phyloP scores from a whole-genome alignment of 1,284 basidiomycete species.

The Fomitiporia mediterranea region DNA sequence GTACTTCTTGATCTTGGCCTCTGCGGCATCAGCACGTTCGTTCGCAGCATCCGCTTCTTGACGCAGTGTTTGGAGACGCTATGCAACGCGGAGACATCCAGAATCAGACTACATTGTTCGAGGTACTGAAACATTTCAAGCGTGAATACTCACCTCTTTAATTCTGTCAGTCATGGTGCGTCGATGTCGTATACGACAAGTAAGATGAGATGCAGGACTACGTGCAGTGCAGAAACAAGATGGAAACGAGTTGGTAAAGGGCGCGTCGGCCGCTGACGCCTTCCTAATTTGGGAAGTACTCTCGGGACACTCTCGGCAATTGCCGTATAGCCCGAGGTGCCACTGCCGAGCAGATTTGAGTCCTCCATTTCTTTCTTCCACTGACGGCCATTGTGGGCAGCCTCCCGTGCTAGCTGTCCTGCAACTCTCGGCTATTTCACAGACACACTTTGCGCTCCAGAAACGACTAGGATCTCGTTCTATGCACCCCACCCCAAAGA shows the following conservation, averaged over 20 bases:
- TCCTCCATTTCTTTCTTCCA: too few species aligned
- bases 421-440: neutral
- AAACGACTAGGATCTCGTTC: neutral
- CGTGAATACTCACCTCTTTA: slow-evolving; percentile 50
- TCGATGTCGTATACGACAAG: neutral
- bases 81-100: slow-evolving; percentile 6
- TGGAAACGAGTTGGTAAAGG: slow-evolving; percentile 14
- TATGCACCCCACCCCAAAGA: too few species aligned
- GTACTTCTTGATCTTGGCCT: slow-evolving; percentile 78
- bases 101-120: slow-evolving; percentile 8
- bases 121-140: neutral
- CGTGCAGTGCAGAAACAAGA: neutral
- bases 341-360: neutral
- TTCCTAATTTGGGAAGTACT: neutral
- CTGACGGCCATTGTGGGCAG: too few species aligned
- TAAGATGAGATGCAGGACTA: neutral
- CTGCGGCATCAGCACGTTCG: slow-evolving; percentile 78
- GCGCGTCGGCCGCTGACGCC: slow-evolving; percentile 2
- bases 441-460: neutral
- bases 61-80: slow-evolving; percentile 75
- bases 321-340: neutral
- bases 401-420: neutral
- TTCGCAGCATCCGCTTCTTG: slow-evolving; percentile 83
- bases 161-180: slow-evolving; percentile 51
- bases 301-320: neutral